Conservation (phyloP, 331 rosid species). For the Rosa hybrid region DNA sequence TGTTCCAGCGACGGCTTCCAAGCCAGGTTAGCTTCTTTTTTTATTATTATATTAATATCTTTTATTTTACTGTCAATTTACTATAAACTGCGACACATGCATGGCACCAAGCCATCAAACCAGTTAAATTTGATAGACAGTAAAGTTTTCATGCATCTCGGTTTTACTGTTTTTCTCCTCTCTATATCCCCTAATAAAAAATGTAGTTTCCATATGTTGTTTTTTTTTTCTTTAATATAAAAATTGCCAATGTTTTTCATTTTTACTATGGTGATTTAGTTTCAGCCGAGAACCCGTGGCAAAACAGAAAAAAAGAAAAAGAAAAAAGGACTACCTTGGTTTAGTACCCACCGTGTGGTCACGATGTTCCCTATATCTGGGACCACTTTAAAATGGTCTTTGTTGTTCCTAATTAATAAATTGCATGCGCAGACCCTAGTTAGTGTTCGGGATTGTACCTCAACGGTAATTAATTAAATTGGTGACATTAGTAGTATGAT, state of each 20-base stretch:
- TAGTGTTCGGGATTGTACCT: not conserved
- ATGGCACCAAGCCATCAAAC: not conserved
- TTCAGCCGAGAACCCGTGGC: no score
- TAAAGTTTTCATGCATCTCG: not conserved
- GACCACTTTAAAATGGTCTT: slow-evolving; percentile 43
- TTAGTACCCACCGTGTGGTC: not conserved
- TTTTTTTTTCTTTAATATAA: no score
- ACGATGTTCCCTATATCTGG: slow-evolving; percentile 34
- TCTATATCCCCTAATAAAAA: no score
- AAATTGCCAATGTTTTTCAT: no score
- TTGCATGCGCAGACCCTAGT: not conserved
- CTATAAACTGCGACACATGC: not conserved
- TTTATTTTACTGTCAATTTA: no score
- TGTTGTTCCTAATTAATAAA: not conserved
- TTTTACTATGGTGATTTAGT: no score
- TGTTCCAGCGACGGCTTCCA: slow-evolving; percentile 72
- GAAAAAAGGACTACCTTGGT: not conserved
- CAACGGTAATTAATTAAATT: no score
- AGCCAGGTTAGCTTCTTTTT: slow-evolving; percentile 44
- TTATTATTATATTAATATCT: not conserved
- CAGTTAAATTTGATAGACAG: no score
- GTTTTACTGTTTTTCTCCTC: no score
- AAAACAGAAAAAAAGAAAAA: no score
- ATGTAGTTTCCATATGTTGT: no score
- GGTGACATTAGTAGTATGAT: not conserved